Evolutionary conservation across 805 yeast genomes (phyloP), one percentile per base, ranked within the genome.

Genomic region (Wickerhamomyces silvicola): DNA sequence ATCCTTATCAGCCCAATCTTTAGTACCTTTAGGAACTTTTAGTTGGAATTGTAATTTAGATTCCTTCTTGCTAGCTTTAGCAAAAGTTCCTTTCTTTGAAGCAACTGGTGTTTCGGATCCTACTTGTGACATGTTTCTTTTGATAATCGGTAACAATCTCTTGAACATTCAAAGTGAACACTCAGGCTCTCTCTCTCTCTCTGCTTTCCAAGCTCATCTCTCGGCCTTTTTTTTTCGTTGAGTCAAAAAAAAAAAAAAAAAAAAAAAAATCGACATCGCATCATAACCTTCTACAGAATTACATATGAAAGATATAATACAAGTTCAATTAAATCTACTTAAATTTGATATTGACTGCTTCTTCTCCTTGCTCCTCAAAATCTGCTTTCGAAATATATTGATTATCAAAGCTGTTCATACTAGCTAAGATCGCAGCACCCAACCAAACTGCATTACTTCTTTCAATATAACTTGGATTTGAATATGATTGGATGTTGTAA

Each of bases 1-100:
- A 57, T 92, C 98, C 57, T 82, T 81, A 50, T 92, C 98, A 42
- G 95, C 85, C 98, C 98, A 92, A 60, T 92, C 98, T 59, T 87
- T 88, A 46, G 97, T 78, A 43, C 98, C 98, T 59, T 92, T 92
- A 31, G 98, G 97, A 27, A 94, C 86, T 60, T 92, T 92, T 55
- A 92, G 68, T 40, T 82, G 75, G 56, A 84, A 87, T 45, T 75
- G 78, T 31, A 66, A 57, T 39, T 74, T 74, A 38, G 67, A 61
- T 54, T 68, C 68, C 30, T 39, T 32, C 38, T 46, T 46, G 8
- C 30, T 18, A 15, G 28, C 33, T 24, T 30, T 36, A n/a, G n/a
- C n/a, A n/a, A n/a, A n/a, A n/a, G n/a, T n/a, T n/a, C n/a, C n/a
- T n/a, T n/a, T n/a, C n/a, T n/a, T 14, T 7, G 12, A 8, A 17